Base-by-base conservation (phyloP, 495 filamentous ascomycete genomes). In the Podospora didyma region DNA sequence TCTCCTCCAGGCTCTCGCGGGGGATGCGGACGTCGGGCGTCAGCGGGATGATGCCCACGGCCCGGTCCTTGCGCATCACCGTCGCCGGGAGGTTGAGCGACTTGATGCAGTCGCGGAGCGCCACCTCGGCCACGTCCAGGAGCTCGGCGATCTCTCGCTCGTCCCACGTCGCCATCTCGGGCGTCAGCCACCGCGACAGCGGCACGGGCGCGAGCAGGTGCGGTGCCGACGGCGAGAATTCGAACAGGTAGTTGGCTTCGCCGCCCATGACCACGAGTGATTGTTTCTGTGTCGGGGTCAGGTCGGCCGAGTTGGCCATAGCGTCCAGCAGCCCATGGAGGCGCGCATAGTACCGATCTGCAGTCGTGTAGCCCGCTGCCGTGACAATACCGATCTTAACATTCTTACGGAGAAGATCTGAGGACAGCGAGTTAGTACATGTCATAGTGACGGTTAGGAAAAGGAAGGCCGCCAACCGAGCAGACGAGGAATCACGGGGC, bases 331-430 rank as follows among this genome's bases (percentile, higher is more conserved):
- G 81, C 7, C 95, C 94, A 62, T 88, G 81, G 1, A 98, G 81
- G 2, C 95, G 86, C 22, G 77, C 83, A 67, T 93, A 89, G 75
- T 98, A 98, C 51, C 82, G 85, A 24, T 81, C 75, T 2, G 89
- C 87, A 24, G 95, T 90, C 16, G 89, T 93, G 74, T 98, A 98
- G 2, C 95, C 95, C 11, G 95, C 94, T 5, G 94, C 95, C 0
- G 95, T 98, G 24, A 98, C 94, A 65, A 98, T 97, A 42, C 91
- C 95, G 54, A 98, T 83, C 59, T 87, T 86, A 58, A 88, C 85
- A 62, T 80, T 77, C 54, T 80, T 78, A 57, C 69, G 71, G 61
- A 83, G 71, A 48, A 83, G 75, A 57, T 81, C 76, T 75, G 59
- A 26, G 7, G 20, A 17, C 24, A 23, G 49, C 51, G 3, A 48